These are phyloP conservation scores for Fusarium veterinarium DNA, from an alignment of 2,329 filamentous ascomycete species.

Conservation along the genomic window DNA sequence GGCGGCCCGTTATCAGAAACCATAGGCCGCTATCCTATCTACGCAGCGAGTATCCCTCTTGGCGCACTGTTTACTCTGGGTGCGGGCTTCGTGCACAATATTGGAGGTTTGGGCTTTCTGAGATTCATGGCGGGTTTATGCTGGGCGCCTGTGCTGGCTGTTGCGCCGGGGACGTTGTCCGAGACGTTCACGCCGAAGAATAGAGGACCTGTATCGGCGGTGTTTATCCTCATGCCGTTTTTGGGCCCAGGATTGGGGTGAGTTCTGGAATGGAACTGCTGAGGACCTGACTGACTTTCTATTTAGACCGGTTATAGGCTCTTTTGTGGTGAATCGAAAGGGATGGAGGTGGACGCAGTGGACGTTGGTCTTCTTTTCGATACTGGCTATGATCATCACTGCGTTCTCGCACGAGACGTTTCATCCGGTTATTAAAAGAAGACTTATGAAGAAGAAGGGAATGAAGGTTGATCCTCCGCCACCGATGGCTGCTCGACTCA, in stretches of 20 bases:
- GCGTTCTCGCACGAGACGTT: slow-evolving; percentile 66
- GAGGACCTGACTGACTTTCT: background rate
- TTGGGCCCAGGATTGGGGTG: slow-evolving; percentile 64
- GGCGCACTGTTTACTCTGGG: slow-evolving; percentile 68
- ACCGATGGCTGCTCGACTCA: slow-evolving; percentile 42
- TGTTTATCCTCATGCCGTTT: slow-evolving; percentile 64
- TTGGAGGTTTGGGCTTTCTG: slow-evolving; percentile 63
- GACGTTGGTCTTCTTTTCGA: slow-evolving; percentile 60
- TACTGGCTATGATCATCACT: slow-evolving; percentile 50
- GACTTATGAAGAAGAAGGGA: slow-evolving; percentile 52
- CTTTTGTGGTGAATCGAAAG: slow-evolving; percentile 58
- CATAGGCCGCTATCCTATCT: slow-evolving; percentile 65
- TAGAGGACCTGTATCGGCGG: slow-evolving; percentile 55
- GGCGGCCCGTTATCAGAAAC: slow-evolving; percentile 70
- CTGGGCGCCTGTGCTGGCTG: slow-evolving; percentile 60
- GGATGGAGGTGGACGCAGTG: slow-evolving; percentile 67
- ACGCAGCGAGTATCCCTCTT: slow-evolving; percentile 57
- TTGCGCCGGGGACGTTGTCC: slow-evolving; percentile 61
- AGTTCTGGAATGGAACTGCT: slow-evolving; percentile 15
- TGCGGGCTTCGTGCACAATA: slow-evolving; percentile 61
- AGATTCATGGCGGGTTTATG: slow-evolving; percentile 68
- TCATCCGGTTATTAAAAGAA: slow-evolving; percentile 61
- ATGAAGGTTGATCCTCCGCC: slow-evolving; percentile 40
- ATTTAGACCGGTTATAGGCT: slow-evolving; percentile 59
- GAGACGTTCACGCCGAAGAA: slow-evolving; percentile 60